Evolutionary conservation across 1,284 basidiomycete species (phyloP), one percentile per base, ranked within the genome.

Genomic region (Hypsizygus ulmarius): DNA sequence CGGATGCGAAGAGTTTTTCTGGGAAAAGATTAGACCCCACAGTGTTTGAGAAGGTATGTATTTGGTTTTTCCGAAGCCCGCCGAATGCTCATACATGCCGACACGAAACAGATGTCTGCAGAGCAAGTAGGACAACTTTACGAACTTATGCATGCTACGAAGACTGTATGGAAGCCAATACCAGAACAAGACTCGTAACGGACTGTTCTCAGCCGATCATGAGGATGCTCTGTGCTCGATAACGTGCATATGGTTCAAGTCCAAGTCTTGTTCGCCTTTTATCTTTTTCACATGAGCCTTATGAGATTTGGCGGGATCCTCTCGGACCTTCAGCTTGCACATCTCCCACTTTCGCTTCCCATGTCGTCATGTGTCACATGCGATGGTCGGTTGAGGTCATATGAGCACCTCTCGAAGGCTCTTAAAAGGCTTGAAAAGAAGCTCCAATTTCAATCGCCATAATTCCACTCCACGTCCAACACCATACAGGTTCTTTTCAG

Each of bases 71-170:
- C 30, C 29, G 21, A 19, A 40, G 19, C 32, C 8, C 14, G 16
- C 45, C 43, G n/a, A 32, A 15, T 30, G 41, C 44, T 46, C n/a
- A 55, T 43, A 25, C 28, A 15, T 35, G 27, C 3, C 21, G 8
- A 8, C 10, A 15, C 12, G 32, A 46, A 16, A 4, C 51, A 93
- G 87, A 86, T 97, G 81, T 93, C 89, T n/a, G 68, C 75, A n/a
- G 88, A 95, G 64, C 93, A 97, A 64, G 74, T 96, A 3, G 89
- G 89, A 1, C 93, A 97, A 64, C 69, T 97, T 36, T 93, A 95
- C 62, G 92, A 95, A 65, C 75, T 97, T 50, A 93, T 95, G 90
- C 86, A 91, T 56, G 89, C 84, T 1, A 85, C 91, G 0, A 91
- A 90, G 62, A 85, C 87, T 50, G 75, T 94, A 10, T 94, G 89